Evolutionary conservation across 805 yeast genomes (phyloP).

Genomic region (Phaffomyces opuntiae): DNA sequence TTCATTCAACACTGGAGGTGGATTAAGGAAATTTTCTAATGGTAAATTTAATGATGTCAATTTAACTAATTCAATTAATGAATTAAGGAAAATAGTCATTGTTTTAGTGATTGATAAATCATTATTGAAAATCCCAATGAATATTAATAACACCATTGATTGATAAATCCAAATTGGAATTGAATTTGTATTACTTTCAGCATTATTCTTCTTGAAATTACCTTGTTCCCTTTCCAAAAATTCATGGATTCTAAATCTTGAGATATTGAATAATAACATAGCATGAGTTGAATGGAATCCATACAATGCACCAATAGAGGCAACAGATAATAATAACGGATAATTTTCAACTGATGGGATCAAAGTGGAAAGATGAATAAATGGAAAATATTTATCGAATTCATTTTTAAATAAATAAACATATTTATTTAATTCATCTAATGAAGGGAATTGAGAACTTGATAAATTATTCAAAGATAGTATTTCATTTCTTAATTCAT

Average conservation of each 20-base stretch:
- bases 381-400: slow-evolving; percentile 78
- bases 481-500: slow-evolving; percentile 47
- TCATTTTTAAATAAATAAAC: slow-evolving; percentile 67
- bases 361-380: slow-evolving; percentile 67
- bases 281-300: slow-evolving; percentile 77
- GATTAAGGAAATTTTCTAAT: slow-evolving; percentile 38
- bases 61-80: slow-evolving; percentile 70
- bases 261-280: slow-evolving; percentile 57
- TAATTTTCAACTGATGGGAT: slow-evolving; percentile 43
- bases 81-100: slow-evolving; percentile 74
- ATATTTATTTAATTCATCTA: slow-evolving; percentile 71
- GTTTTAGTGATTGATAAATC: slow-evolving; percentile 62
- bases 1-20: slow-evolving; percentile 33
- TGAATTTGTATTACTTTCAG: slow-evolving; percentile 29
- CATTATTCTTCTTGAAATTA: slow-evolving; percentile 11
- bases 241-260: slow-evolving; percentile 59
- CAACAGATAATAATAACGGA: slow-evolving; percentile 72
- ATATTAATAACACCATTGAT: slow-evolving; percentile 70
- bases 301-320: slow-evolving; percentile 84
- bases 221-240: slow-evolving; percentile 42
- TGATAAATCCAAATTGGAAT: slow-evolving; percentile 88
- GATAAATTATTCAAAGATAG: slow-evolving; percentile 45
- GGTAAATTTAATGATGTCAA: slow-evolving; percentile 61
- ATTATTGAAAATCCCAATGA: slow-evolving; percentile 75
- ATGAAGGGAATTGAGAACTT: slow-evolving; percentile 61